Percentiles rank a stretch among this genome's conserved stretches.
Conservation (phyloP, 2,329 filamentous ascomycete species). For the Scortechinia acanthostroma region DNA sequence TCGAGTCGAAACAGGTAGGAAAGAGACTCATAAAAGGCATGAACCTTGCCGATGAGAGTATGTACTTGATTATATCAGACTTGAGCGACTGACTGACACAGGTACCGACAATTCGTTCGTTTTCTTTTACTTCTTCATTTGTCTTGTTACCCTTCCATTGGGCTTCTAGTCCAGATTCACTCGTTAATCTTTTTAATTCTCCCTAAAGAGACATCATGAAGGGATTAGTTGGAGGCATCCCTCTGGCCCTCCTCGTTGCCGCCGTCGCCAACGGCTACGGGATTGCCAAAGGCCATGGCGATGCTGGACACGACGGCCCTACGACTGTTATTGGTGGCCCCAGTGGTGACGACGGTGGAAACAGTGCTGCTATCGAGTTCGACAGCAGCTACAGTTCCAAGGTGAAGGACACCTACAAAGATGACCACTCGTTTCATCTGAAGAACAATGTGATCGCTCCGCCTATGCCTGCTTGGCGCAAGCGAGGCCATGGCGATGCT, state of each 20-base stretch:
- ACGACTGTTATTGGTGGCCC: slow-evolving; percentile 2
- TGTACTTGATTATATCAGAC: neutral
- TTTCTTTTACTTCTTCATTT: neutral
- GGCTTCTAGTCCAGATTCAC: neutral
- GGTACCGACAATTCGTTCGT: too few relatives aligned
- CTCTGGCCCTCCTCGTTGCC: slow-evolving; percentile 20
- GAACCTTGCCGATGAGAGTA: neutral
- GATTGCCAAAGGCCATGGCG: neutral
- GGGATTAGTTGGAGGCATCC: slow-evolving; percentile 20
- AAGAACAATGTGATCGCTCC: too few relatives aligned
- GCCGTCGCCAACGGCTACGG: slow-evolving; percentile 10
- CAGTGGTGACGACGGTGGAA: slow-evolving; percentile 1
- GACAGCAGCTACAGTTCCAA: neutral
- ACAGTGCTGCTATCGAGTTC: neutral
- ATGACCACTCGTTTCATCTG: neutral
- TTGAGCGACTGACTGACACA: neutral
- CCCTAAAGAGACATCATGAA: slow-evolving; percentile 16
- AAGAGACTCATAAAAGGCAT: neutral
- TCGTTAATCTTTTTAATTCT: neutral
- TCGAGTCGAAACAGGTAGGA: neutral
- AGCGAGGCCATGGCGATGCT: neutral
- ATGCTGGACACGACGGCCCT: too few relatives aligned
- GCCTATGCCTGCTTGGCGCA: too few relatives aligned
- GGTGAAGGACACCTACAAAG: neutral
- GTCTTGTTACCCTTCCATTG: too few relatives aligned